Conservation (phyloP, 768 basidiomycete genomes). For the Termitomyces sp. region DNA sequence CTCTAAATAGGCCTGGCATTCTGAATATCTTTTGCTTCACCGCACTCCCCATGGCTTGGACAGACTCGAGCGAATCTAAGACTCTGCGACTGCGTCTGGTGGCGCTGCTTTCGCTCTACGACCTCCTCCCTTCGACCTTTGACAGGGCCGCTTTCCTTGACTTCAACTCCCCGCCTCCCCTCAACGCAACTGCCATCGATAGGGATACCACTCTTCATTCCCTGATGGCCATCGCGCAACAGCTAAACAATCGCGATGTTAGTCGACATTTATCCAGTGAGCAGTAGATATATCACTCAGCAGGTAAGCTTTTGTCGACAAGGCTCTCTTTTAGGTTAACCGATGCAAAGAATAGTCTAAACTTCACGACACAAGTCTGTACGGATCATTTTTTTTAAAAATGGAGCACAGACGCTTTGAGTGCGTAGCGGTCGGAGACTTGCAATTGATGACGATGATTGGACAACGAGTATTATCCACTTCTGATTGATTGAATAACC, state of each 20-base stretch:
- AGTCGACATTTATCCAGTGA: not conserved
- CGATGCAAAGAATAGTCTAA: not conserved
- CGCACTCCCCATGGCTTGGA: not conserved
- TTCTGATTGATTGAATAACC: not conserved
- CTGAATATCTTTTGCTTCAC: not conserved
- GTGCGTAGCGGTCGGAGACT: slow-evolving; percentile 1
- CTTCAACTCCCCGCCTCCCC: slow-evolving; percentile 13
- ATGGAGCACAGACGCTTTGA: not conserved
- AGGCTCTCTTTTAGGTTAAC: not conserved
- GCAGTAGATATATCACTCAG: not conserved
- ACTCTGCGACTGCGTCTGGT: slow-evolving; percentile 12
- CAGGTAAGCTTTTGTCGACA: not conserved
- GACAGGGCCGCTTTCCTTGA: slow-evolving; percentile 13
- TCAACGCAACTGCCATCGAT: slow-evolving; percentile 11
- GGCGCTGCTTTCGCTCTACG: slow-evolving; percentile 16
- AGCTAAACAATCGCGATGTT: slow-evolving; percentile 1
- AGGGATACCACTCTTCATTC: slow-evolving; percentile 10
- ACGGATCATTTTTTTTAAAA: not conserved
- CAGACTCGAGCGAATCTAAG: slow-evolving; percentile 10
- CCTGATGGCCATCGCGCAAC: slow-evolving; percentile 9
- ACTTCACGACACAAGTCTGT: not conserved
- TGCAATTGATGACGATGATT: not conserved
- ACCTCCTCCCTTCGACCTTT: slow-evolving; percentile 14
- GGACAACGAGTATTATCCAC: not conserved
- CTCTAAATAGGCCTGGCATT: not conserved